Conservation (phyloP, 2,329 filamentous ascomycete species). For the Colletotrichum sp. region DNA sequence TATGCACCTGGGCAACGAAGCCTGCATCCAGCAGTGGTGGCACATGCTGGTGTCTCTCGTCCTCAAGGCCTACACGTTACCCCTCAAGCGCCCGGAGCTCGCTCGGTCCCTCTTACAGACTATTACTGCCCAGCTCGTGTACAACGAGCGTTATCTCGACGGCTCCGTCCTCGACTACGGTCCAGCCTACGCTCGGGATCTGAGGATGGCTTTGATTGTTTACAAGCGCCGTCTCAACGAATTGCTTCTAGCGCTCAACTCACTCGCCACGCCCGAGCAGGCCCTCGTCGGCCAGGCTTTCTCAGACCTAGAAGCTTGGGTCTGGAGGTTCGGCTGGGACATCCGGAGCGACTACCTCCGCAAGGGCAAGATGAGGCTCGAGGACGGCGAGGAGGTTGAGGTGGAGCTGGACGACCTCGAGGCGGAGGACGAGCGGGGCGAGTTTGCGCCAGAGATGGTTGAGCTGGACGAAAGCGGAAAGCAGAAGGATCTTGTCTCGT, state of each 20-base stretch:
- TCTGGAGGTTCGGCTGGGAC: constrained; percentile 60
- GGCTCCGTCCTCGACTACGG: constrained; percentile 46
- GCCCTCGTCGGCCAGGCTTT: constrained; percentile 54
- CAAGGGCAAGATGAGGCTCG: constrained; percentile 53
- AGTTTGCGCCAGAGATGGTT: constrained; percentile 59
- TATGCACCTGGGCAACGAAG: constrained; percentile 61
- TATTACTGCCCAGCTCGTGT: constrained; percentile 60
- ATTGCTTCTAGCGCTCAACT: constrained; percentile 40
- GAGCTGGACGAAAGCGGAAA: constrained; percentile 57
- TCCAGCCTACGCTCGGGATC: constrained; percentile 31
- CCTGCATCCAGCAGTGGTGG: constrained; percentile 69
- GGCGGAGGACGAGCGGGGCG: constrained; percentile 59
- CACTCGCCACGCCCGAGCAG: constrained; percentile 42
- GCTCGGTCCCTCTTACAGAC: constrained; percentile 52
- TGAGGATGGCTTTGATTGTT: constrained; percentile 54
- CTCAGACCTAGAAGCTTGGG: constrained; percentile 50
- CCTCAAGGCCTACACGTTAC: constrained; percentile 55
- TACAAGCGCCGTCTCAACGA: constrained; percentile 62
- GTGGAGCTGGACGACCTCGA: constrained; percentile 55
- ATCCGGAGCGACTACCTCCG: constrained; percentile 54
- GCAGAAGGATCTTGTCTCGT: constrained; percentile 57
- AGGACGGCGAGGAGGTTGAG: constrained; percentile 57
- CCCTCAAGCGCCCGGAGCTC: constrained; percentile 47
- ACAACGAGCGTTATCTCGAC: constrained; percentile 54
- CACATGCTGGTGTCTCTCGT: constrained; percentile 57